Conservation (phyloP, 164 flowering plant genomes). For the Umbellularia californica region DNA sequence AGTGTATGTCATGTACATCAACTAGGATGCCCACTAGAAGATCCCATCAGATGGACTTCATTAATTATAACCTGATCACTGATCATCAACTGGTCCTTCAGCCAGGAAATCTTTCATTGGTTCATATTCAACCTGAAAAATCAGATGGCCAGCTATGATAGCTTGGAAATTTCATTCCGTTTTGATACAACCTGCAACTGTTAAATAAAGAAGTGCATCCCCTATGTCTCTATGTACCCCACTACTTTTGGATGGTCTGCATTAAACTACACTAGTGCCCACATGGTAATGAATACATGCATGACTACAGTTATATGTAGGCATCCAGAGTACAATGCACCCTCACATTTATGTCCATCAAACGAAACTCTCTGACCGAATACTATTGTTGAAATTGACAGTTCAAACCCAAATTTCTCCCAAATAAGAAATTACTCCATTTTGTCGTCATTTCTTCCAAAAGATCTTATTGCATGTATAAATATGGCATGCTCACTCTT, state of each 20-base stretch:
- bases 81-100: neutral
- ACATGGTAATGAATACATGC: neutral
- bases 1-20: too few species aligned
- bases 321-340: neutral
- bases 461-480: neutral
- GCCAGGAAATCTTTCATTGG: neutral
- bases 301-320: neutral
- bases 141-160: neutral
- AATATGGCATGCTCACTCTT: neutral
- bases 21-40: neutral
- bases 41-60: neutral
- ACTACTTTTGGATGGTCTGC: neutral
- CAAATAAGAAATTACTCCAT: slow-evolving; percentile 13
- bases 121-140: neutral
- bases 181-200: neutral
- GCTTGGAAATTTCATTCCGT: neutral
- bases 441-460: slow-evolving; percentile 19
- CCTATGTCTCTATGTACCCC: too few species aligned
- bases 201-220: neutral
- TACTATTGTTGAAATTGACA: slow-evolving; percentile 30
- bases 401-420: slow-evolving; percentile 16
- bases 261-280: neutral
- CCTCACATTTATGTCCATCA: neutral
- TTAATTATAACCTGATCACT: neutral
- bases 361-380: slow-evolving; percentile 9